A percentile compares a stretch with the other conserved stretches of the same genome.
Conservation (phyloP, 1,284 basidiomycete genomes). For the Ustilago nuda region DNA sequence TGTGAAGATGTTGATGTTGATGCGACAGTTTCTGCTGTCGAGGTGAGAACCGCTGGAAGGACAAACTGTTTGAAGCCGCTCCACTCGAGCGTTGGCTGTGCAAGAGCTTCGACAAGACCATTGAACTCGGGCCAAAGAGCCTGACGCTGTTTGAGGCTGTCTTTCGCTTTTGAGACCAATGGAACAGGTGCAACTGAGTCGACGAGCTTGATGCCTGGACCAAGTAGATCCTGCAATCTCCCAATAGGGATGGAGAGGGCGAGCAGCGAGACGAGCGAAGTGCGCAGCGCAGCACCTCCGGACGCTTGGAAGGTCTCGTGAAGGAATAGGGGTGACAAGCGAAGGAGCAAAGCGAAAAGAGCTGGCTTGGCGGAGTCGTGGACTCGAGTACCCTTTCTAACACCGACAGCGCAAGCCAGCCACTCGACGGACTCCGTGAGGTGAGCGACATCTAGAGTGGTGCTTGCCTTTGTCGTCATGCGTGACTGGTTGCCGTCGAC, state of each 20-base stretch:
- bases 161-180: constrained; percentile 21
- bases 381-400: constrained; percentile 64
- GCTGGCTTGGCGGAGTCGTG: constrained; percentile 46
- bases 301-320: constrained; percentile 19
- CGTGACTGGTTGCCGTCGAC: constrained; percentile 35
- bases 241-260: constrained; percentile 57
- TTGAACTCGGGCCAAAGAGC: constrained; percentile 55
- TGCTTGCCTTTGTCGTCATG: neutral
- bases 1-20: constrained; percentile 19
- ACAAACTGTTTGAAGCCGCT: constrained; percentile 62
- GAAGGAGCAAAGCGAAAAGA: constrained; percentile 52
- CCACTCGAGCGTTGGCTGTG: constrained; percentile 54
- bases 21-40: constrained; percentile 49
- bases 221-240: constrained; percentile 65
- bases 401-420: constrained; percentile 58
- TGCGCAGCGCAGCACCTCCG: constrained; percentile 29
- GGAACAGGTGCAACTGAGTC: constrained; percentile 48
- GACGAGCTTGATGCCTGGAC: constrained; percentile 57
- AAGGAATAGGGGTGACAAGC: constrained; percentile 44
- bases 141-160: constrained; percentile 30
- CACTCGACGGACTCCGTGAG: constrained; percentile 52
- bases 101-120: constrained; percentile 57
- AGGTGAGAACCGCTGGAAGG: constrained; percentile 58
- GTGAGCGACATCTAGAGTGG: constrained; percentile 15
- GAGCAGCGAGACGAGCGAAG: constrained; percentile 52